phyloP scores from a whole-genome alignment of 2,329 filamentous ascomycete genomes.

The Rutstroemia sp. region DNA sequence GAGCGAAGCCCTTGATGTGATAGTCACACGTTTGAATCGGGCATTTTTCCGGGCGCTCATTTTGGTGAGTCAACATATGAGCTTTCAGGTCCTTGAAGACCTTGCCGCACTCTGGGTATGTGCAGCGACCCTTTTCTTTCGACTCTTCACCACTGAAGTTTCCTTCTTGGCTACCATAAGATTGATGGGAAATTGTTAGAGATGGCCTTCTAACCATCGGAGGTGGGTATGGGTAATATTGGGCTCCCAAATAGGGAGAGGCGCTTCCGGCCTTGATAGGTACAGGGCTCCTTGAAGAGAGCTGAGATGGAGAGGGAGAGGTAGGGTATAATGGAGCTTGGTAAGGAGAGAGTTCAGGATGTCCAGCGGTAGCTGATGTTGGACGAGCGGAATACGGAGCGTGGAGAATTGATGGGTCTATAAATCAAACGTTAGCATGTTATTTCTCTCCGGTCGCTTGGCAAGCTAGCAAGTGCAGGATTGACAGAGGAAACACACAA shows the following conservation, averaged over 20 bases:
- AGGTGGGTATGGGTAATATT: constrained; percentile 27
- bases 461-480: constrained; percentile 13
- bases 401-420: constrained; percentile 30
- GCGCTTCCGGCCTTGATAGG: constrained; percentile 25
- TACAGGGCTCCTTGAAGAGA: constrained; percentile 24
- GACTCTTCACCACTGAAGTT: constrained; percentile 29
- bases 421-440: constrained; percentile 19
- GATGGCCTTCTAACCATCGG: constrained; percentile 19
- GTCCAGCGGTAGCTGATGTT: constrained; percentile 17
- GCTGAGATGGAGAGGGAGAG: constrained; percentile 27
- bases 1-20: constrained; percentile 85
- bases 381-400: constrained; percentile 23
- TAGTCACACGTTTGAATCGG: constrained; percentile 92
- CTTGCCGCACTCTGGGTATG: constrained; percentile 50
- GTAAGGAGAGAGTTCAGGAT: constrained; percentile 22
- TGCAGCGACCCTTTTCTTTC: constrained; percentile 37
- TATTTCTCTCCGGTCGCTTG: constrained; percentile 1
- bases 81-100: constrained; percentile 64
- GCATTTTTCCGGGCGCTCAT: constrained; percentile 91
- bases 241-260: constrained; percentile 26
- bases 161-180: constrained; percentile 24
- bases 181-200: constrained; percentile 21
- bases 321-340: constrained; percentile 25
- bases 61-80: constrained; percentile 94
- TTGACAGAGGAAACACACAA: constrained; percentile 44